Percentiles rank a stretch among this genome's conserved stretches.
Evolutionary conservation across 2,329 filamentous ascomycete genomes (phyloP).

Genomic region (Trichoderma aggressivum): DNA sequence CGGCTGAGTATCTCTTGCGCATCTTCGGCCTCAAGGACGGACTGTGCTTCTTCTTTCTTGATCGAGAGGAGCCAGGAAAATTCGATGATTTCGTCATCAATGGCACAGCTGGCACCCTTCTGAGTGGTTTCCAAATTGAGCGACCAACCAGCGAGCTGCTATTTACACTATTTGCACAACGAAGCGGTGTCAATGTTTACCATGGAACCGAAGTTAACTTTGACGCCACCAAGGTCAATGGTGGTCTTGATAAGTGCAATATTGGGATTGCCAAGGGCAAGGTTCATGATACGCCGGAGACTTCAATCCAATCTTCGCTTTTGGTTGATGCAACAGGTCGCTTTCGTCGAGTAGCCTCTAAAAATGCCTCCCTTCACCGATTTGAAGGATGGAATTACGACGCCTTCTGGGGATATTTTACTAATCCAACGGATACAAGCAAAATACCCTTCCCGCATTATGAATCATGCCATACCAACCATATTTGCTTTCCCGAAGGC

Average conservation of each 20-base stretch:
- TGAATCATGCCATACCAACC: not conserved
- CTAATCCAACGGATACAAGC: not conserved
- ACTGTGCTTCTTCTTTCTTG: conserved; percentile 1
- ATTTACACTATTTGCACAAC: too few species aligned
- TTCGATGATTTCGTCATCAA: too few species aligned
- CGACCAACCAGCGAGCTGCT: too few species aligned
- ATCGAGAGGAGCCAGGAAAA: not conserved
- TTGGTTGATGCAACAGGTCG: not conserved
- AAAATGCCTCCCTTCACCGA: not conserved
- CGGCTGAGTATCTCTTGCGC: conserved; percentile 8
- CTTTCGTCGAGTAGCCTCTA: not conserved
- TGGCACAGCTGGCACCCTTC: too few species aligned
- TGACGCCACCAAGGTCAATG: too few species aligned
- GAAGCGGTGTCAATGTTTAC: too few species aligned
- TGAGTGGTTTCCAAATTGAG: too few species aligned
- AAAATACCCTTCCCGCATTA: not conserved
- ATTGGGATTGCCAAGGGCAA: too few species aligned
- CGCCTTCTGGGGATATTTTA: not conserved
- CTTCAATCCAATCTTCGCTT: not conserved
- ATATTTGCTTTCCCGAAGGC: not conserved
- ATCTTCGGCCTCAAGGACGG: conserved; percentile 11
- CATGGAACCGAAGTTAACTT: too few species aligned
- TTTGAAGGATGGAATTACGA: not conserved
- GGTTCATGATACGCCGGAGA: not conserved
- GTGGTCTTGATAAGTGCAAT: too few species aligned